Base-by-base conservation (phyloP, 2,329 filamentous ascomycete species). In the Penicillium sp. region DNA sequence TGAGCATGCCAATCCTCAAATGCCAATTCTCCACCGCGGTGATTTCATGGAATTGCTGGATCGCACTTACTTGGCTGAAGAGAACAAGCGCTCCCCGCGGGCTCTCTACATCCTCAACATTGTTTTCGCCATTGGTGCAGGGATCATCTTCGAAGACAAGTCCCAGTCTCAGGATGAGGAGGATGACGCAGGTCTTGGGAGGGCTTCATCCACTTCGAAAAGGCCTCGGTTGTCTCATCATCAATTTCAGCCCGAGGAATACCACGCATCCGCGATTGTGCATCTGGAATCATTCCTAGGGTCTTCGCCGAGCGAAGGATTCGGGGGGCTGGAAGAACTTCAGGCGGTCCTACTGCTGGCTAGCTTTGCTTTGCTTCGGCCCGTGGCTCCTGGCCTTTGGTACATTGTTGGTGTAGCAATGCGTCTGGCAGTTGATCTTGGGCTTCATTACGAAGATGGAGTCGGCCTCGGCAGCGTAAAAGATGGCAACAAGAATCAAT, bases 61-160 rank as follows among this genome's bases (percentile, higher is more conserved):
- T 46, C 80, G 82, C 39, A 87, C 89, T 0, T 96, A 95, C 67
- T 76, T 80, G 4, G 79, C 81, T 0, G 81, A 85, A 18, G 77
- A 81, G 40, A 80, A 81, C 49, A 77, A 80, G 45, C 79, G 86
- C 26, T 86, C 85, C 2, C 81, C 89, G 4, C 79, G 86, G 46
- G 90, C 95, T 68, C 77, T 93, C n/a, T 97, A 96, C 70, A 82
- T 94, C 73, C 76, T 97, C 53, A 96, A 96, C 68, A 96, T 97
- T 70, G 90, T 97, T 25, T 97, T 95, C 71, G 91, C 91, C 11
- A 96, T 97, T 60, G 93, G 93, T 5, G 86, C 88, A 13, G 91
- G 90, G 13, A 95, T 96, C 59, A 95, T 96, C 55, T 83, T 95
- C 57, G 87, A 73, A 45, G 67, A 71, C 35, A 71, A 66, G 28